Evolutionary conservation across 331 rosid species (phyloP), one percentile per base, ranked within the genome.

Genomic region (Acacia concinna): DNA sequence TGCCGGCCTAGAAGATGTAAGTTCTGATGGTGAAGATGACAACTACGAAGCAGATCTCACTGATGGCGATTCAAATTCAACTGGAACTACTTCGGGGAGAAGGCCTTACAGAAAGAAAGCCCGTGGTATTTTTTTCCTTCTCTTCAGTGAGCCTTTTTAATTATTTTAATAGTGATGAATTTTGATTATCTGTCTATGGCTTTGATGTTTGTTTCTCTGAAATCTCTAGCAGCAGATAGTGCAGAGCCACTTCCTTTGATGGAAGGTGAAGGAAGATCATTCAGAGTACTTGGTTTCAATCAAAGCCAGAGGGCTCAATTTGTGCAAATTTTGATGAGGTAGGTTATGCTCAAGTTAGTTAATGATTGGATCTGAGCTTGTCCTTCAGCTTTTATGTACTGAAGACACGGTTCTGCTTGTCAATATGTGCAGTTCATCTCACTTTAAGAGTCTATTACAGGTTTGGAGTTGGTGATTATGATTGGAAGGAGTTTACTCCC

Each of bases 211-310:
- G 35, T 74, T 78, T 57, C 62, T 75, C 59, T 40, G 68, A 73
- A 71, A 74, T 66, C 32, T 65, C 72, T 78, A 71, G 49, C 94
- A 93, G 99, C 87, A 52, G 99, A 96, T 84, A 90, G 89, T 82
- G 31, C 83, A 27, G 99, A 93, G 76, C 97, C 93, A 20, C 91
- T 81, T 85, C 99, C 99, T 64, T 83, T 96, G 81, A 96, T 96
- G 99, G 98, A 96, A 87, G 99, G 99, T 49, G 99, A 96, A 89
- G 99, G 98, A 72, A 91, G 84, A 86, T 86, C 98, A 25, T 96
- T 96, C 83, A 91, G 95, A 82, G 98, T 96, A 60, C 94, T 96
- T 77, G 99, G 99, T 79, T 96, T 96, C 83, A 96, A 96, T 85
- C 98, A 90, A 79, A 96, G 86, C 70, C 99, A 96, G 87, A 93